These are phyloP conservation scores for Mycena polygramma DNA, from an alignment of 768 basidiomycete species.

Conservation along the genomic window DNA sequence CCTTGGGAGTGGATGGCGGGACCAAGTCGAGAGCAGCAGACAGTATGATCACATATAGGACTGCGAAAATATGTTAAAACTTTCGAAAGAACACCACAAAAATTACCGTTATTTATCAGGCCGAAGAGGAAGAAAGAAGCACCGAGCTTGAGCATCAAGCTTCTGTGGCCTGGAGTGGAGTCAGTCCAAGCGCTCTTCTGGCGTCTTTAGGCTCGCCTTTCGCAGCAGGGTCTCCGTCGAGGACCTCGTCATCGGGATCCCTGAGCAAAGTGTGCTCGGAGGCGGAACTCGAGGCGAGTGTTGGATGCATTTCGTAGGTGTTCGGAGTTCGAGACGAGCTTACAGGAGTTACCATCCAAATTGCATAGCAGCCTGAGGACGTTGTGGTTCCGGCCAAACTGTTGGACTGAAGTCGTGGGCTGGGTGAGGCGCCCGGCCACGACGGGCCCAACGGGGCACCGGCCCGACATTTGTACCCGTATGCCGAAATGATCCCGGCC, in stretches of 20 bases:
- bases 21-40: constrained; percentile 97
- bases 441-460: too few relatives aligned
- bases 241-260: constrained; percentile 26
- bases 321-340: constrained; percentile 13
- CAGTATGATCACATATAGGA: constrained; percentile 96
- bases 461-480: too few relatives aligned
- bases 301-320: constrained; percentile 35
- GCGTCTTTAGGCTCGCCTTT: constrained; percentile 17
- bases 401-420: neutral
- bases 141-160: constrained; percentile 55
- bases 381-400: too few relatives aligned
- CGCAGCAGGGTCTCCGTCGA: constrained; percentile 1
- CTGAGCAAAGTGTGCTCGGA: constrained; percentile 33
- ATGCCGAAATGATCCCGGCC: too few relatives aligned
- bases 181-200: neutral
- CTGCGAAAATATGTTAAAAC: constrained; percentile 51
- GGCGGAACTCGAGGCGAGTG: neutral
- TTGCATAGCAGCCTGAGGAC: constrained; percentile 14
- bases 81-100: constrained; percentile 4
- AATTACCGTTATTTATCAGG: constrained; percentile 88
- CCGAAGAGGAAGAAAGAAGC: constrained; percentile 93
- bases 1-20: constrained; percentile 91
- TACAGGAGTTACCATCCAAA: constrained; percentile 33
- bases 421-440: too few relatives aligned
- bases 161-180: constrained; percentile 41